Conservation (phyloP, 176 grass and related monocot genomes). For the Lolium rigidum region DNA sequence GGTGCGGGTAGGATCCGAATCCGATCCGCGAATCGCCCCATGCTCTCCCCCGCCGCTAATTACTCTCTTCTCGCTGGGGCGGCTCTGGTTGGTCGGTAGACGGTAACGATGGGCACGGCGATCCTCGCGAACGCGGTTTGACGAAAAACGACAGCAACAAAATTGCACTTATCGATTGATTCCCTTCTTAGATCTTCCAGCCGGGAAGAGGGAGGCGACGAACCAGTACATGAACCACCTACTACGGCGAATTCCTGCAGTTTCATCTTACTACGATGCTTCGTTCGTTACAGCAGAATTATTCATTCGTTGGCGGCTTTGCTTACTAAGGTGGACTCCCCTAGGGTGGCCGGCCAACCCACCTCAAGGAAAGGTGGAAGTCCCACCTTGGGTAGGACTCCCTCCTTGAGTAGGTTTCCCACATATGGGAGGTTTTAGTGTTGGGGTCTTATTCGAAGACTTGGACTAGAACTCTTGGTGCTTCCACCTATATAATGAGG, state of each 20-base stretch:
- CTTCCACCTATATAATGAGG: too few relatives aligned
- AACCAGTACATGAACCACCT: background rate
- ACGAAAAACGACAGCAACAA: too few relatives aligned
- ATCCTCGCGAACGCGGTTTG: slow-evolving; percentile 27
- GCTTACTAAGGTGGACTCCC: too few relatives aligned
- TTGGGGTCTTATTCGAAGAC: too few relatives aligned
- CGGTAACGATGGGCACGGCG: background rate
- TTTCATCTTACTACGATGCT: background rate
- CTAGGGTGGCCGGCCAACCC: too few relatives aligned
- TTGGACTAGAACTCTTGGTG: too few relatives aligned
- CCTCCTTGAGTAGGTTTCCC: too few relatives aligned
- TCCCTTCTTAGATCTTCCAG: slow-evolving; percentile 35
- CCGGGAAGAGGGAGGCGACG: too few relatives aligned
- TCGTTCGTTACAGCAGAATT: slow-evolving; percentile 33
- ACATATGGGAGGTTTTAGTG: too few relatives aligned
- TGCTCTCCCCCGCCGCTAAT: background rate
- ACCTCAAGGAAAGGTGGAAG: too few relatives aligned
- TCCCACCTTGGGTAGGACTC: too few relatives aligned
- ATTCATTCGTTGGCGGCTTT: background rate
- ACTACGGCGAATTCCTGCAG: background rate
- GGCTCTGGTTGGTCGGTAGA: too few relatives aligned
- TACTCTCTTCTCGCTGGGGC: slow-evolving; percentile 35
- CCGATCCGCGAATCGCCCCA: slow-evolving; percentile 39
- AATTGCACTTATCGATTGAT: slow-evolving; percentile 3
- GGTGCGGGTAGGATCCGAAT: slow-evolving; percentile 54